Evolutionary conservation across 371 early-diverging fungal genomes (phyloP).

Genomic region (Mucor sp.): DNA sequence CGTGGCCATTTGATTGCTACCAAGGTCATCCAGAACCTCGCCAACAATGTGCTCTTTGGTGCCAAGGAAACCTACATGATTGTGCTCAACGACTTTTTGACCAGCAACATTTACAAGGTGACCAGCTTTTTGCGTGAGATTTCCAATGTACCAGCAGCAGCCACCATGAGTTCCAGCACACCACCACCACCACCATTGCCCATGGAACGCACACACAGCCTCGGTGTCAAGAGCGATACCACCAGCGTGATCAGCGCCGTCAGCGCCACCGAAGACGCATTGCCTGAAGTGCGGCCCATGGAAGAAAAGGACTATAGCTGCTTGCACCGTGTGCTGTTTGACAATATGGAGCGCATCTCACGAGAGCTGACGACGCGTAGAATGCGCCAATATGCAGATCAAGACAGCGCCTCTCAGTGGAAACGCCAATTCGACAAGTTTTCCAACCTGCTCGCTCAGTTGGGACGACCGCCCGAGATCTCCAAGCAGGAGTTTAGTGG

Average conservation of each 20-base stretch:
- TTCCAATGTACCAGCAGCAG: conserved; percentile 35
- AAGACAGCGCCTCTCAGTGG: conserved; percentile 32
- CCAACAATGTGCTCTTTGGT: conserved; percentile 93
- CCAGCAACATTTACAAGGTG: conserved; percentile 69
- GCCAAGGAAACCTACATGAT: conserved; percentile 92
- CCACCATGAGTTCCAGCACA: neutral
- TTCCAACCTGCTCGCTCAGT: conserved; percentile 80
- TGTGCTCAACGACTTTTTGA: conserved; percentile 83
- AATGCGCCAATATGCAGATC: conserved; percentile 33
- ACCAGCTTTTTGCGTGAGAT: conserved; percentile 66
- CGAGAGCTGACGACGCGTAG: conserved; percentile 61
- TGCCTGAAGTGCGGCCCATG: conserved; percentile 35
- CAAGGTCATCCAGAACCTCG: conserved; percentile 94
- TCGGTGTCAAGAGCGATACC: neutral
- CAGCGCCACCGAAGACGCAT: conserved; percentile 1
- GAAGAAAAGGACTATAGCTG: conserved; percentile 63
- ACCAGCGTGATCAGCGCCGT: neutral
- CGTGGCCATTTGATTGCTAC: conserved; percentile 89
- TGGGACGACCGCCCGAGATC: conserved; percentile 73
- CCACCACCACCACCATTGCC: too few relatives aligned
- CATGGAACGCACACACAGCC: neutral
- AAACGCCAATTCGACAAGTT: conserved; percentile 73
- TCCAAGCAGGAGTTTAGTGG: conserved; percentile 52
- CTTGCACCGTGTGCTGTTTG: conserved; percentile 71
- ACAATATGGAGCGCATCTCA: conserved; percentile 73